These are phyloP conservation scores for Leucocoprinus birnbaumii DNA, from an alignment of 768 basidiomycete genomes.

Conservation along the genomic window DNA sequence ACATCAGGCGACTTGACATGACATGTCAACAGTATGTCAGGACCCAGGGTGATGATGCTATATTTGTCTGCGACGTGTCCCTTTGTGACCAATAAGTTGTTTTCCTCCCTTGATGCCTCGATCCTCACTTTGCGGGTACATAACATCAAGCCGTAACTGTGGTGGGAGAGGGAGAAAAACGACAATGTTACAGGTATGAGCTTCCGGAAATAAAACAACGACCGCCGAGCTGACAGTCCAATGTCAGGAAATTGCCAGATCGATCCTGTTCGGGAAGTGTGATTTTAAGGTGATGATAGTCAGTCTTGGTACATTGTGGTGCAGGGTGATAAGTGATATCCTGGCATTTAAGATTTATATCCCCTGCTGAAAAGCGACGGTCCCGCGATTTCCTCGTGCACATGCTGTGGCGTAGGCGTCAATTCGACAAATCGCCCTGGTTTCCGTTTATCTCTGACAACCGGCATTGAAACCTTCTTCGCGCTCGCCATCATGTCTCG, in stretches of 20 bases:
- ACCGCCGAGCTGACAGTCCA: conserved; percentile 10
- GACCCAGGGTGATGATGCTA: not conserved
- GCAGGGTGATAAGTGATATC: not conserved
- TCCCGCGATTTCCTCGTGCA: not conserved
- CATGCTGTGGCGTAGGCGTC: not conserved
- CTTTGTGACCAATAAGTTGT: conserved; percentile 1
- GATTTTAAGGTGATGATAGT: not conserved
- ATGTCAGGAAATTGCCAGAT: not conserved
- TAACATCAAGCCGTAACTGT: conserved; percentile 7
- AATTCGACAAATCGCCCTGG: too few species aligned
- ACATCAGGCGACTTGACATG: not conserved
- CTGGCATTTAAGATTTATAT: not conserved
- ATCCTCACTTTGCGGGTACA: not conserved
- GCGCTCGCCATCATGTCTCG: too few species aligned
- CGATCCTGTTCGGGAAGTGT: not conserved
- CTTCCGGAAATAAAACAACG: conserved; percentile 10
- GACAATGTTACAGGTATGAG: not conserved
- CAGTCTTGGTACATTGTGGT: not conserved
- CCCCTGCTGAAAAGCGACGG: not conserved
- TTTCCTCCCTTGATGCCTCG: conserved; percentile 2
- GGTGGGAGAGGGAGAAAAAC: conserved; percentile 1
- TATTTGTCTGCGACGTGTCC: not conserved
- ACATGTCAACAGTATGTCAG: conserved; percentile 5
- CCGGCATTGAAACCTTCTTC: too few species aligned
- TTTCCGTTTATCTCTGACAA: too few species aligned